A percentile compares a stretch with the other conserved stretches of the same genome.
phyloP scores from a whole-genome alignment of 1,139 yeast species.

The Candida albicans region DNA sequence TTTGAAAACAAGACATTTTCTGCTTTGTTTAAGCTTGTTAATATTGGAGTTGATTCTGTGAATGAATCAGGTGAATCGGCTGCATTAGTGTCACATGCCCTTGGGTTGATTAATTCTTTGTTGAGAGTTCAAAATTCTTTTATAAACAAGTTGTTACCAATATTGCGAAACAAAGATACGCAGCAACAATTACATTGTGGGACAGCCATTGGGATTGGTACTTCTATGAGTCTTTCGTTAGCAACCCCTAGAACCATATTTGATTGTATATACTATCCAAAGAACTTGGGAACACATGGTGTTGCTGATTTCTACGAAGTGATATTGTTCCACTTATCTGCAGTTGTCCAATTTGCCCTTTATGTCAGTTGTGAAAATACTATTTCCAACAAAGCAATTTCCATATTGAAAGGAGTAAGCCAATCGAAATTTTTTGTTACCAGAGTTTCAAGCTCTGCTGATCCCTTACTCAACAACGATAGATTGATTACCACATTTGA shows the following conservation, averaged over 20 bases:
- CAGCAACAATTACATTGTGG: constrained; percentile 9
- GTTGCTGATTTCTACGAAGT: constrained; percentile 68
- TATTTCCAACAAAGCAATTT: constrained; percentile 55
- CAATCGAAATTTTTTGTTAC: constrained; percentile 50
- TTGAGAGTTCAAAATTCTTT: constrained; percentile 54
- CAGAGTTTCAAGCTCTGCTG: constrained; percentile 23
- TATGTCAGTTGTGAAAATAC: constrained; percentile 61
- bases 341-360: constrained; percentile 68
- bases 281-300: constrained; percentile 60
- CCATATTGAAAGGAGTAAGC: constrained; percentile 54
- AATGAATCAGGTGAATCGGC: constrained; percentile 31
- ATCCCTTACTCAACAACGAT: constrained; percentile 50
- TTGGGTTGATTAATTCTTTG: constrained; percentile 49
- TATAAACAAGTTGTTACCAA: constrained; percentile 26
- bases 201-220: constrained; percentile 23
- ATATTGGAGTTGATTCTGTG: constrained; percentile 54
- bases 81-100: constrained; percentile 24
- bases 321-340: constrained; percentile 62
- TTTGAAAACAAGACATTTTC: constrained; percentile 58
- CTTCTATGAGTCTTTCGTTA: constrained; percentile 31
- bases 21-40: constrained; percentile 55
- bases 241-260: constrained; percentile 35
- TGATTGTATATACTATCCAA: constrained; percentile 54
- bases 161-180: constrained; percentile 25
- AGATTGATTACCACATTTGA: constrained; percentile 72